Conservation (phyloP, 352 stramenopile genomes). For the Pythium myriotylum region DNA sequence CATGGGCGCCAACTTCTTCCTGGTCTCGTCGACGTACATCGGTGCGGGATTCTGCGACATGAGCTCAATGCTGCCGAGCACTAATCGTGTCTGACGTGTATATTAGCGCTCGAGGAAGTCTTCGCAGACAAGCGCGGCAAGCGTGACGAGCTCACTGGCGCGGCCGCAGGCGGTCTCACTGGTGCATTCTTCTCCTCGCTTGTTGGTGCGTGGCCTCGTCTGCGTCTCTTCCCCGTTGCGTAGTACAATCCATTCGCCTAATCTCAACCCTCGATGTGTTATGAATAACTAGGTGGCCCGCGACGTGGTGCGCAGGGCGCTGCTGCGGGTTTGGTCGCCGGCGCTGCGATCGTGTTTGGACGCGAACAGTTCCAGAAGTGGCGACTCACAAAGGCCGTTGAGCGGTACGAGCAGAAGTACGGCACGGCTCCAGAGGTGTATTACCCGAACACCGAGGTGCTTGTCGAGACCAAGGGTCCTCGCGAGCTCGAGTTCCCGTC, state of each 20-base stretch:
- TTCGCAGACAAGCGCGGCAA: constrained; percentile 70
- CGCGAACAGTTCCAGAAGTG: constrained; percentile 78
- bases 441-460: constrained; percentile 58
- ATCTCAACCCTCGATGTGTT: background rate
- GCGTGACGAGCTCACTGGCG: constrained; percentile 62
- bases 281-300: constrained; percentile 47
- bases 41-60: constrained; percentile 32
- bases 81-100: background rate
- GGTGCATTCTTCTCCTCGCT: constrained; percentile 74
- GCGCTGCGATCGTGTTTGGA: constrained; percentile 61
- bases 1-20: constrained; percentile 86
- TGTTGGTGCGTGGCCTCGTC: constrained; percentile 42
- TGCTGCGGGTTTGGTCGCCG: constrained; percentile 57
- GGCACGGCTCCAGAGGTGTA: constrained; percentile 61
- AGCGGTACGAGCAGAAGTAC: constrained; percentile 84
- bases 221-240: background rate
- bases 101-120: constrained; percentile 73
- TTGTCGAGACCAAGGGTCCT: constrained; percentile 67
- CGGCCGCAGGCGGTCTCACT: constrained; percentile 58
- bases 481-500: constrained; percentile 67
- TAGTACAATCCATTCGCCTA: too few relatives aligned
- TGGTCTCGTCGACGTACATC: constrained; percentile 86
- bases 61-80: too few relatives aligned
- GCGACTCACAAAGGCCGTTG: constrained; percentile 70
- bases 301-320: constrained; percentile 71